A percentile compares a stretch with the other conserved stretches of the same genome.
Evolutionary conservation across 2,329 filamentous ascomycete genomes (phyloP).

Genomic region (Calonectria pauciramosa): DNA sequence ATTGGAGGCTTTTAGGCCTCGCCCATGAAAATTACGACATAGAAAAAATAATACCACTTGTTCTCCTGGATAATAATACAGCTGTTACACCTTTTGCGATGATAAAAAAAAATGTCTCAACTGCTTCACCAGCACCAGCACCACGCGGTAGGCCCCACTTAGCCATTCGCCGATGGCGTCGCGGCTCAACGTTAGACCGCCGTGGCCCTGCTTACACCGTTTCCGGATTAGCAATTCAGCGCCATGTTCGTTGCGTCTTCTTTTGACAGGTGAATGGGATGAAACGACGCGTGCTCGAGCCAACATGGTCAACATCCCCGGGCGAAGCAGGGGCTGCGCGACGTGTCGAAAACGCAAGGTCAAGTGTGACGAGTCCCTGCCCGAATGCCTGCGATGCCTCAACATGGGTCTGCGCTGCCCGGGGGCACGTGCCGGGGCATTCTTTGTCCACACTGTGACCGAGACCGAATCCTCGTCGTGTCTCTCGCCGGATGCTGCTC

Average conservation of each 20-base stretch:
- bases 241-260: neutral
- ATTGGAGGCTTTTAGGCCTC: neutral
- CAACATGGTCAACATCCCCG: conserved; percentile 29
- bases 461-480: neutral
- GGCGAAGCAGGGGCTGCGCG: conserved; percentile 27
- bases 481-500: neutral
- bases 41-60: neutral
- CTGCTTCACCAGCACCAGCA: too few species aligned
- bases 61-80: neutral
- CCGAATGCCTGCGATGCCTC: conserved; percentile 25
- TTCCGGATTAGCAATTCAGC: neutral
- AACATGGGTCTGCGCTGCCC: conserved; percentile 25
- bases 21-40: neutral
- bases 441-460: conserved; percentile 22
- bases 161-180: neutral
- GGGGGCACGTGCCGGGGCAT: conserved; percentile 15
- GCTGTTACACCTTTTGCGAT: too few species aligned
- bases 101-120: neutral
- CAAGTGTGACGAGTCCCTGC: conserved; percentile 24
- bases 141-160: neutral
- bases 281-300: neutral
- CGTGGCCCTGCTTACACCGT: neutral
- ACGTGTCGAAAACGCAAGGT: conserved; percentile 28
- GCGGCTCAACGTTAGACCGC: conserved; percentile 2
- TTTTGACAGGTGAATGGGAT: neutral